Evolutionary conservation across 1,139 yeast genomes (phyloP).

Genomic region (Candida sanyaensis): DNA sequence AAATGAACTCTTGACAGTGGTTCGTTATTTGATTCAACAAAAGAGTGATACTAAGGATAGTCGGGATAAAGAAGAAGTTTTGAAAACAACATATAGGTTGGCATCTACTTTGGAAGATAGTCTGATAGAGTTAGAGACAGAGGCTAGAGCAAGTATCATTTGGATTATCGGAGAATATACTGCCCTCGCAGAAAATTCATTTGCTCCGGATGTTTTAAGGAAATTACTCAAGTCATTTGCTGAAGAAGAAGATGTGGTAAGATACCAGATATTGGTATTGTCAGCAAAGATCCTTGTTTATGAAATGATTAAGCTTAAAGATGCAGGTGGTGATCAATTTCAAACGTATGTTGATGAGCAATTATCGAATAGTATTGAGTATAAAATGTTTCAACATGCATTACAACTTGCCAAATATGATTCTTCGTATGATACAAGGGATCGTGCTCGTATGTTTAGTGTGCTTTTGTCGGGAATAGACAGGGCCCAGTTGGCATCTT

Average conservation of each 20-base stretch:
- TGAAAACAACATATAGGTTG: constrained; percentile 39
- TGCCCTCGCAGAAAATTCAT: constrained; percentile 34
- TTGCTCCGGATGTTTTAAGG: constrained; percentile 81
- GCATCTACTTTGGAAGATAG: constrained; percentile 32
- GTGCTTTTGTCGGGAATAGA: constrained; percentile 44
- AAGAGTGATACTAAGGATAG: constrained; percentile 23
- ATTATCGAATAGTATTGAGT: constrained; percentile 30
- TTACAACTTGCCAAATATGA: constrained; percentile 76
- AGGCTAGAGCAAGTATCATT: constrained; percentile 79
- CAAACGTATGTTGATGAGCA: constrained; percentile 24
- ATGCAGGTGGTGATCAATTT: constrained; percentile 20
- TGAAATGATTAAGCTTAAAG: constrained; percentile 42
- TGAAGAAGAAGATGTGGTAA: constrained; percentile 56
- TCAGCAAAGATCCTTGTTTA: constrained; percentile 73
- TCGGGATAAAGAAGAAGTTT: constrained; percentile 27
- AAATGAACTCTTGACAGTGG: constrained; percentile 64
- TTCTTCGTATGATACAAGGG: constrained; percentile 75
- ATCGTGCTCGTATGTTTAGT: constrained; percentile 74
- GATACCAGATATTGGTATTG: constrained; percentile 70
- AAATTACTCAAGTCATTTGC: constrained; percentile 56
- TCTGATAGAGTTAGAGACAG: constrained; percentile 31
- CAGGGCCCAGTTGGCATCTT: constrained; percentile 60
- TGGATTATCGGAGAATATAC: constrained; percentile 92
- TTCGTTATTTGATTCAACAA: constrained; percentile 73
- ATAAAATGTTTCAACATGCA: constrained; percentile 62